Conservation (phyloP, 73 alveolate species). For the Durusdinium trenchii region DNA sequence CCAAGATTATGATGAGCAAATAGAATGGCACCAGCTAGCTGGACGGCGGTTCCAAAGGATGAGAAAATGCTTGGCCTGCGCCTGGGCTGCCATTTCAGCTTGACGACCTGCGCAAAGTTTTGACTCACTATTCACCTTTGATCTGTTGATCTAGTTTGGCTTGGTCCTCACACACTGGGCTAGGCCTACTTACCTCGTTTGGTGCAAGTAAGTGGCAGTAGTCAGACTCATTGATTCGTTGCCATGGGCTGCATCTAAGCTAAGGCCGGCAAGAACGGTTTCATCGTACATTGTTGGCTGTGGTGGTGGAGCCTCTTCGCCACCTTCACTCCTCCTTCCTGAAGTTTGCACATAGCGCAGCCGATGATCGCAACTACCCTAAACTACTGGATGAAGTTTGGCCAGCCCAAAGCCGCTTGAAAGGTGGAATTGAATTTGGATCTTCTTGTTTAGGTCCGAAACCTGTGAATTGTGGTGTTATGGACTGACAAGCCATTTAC, state of each 20-base stretch:
- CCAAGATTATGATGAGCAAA: background rate
- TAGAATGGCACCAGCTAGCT: constrained; percentile 2
- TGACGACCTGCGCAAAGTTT: background rate
- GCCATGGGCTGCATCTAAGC: background rate
- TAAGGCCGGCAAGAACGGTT: background rate
- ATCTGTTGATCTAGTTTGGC: background rate
- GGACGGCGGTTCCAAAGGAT: background rate
- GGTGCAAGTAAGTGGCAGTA: background rate
- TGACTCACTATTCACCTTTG: background rate
- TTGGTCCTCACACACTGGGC: background rate
- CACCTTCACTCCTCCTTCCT: background rate
- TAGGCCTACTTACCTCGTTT: background rate
- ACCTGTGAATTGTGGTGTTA: too few species aligned
- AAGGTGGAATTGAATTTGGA: too few species aligned
- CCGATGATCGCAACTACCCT: background rate
- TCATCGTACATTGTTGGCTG: background rate
- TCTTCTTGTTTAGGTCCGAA: too few species aligned
- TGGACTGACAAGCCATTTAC: too few species aligned
- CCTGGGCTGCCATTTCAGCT: background rate
- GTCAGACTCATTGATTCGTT: background rate
- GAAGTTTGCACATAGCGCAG: background rate
- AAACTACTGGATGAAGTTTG: background rate
- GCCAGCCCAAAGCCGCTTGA: background rate
- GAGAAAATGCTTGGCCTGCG: background rate
- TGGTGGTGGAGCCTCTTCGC: constrained; percentile 6